Evolutionary conservation across 192 early-diverging fungal genomes (phyloP).

Genomic region (Coemansia aciculifera): DNA sequence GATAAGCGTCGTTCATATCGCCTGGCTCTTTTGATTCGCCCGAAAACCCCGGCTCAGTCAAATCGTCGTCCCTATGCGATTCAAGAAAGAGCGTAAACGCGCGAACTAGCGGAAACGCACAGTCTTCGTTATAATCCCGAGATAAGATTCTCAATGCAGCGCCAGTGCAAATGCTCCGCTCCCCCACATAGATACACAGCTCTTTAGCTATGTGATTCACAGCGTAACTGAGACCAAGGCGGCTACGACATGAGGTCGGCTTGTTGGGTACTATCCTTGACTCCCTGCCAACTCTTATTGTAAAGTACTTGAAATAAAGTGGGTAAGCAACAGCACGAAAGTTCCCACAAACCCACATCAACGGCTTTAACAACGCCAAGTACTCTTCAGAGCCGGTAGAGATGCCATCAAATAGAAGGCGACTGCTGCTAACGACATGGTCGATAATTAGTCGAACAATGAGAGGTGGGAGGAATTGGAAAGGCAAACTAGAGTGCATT

Average conservation of each 20-base stretch:
- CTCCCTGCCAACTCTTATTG: not conserved
- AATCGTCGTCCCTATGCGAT: not conserved
- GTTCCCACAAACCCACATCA: not conserved
- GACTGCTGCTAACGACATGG: not conserved
- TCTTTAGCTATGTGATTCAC: not conserved
- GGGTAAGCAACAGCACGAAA: not conserved
- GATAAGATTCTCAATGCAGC: not conserved
- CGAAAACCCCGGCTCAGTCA: not conserved
- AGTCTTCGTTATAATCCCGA: not conserved
- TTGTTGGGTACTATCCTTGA: no score
- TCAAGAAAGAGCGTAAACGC: not conserved
- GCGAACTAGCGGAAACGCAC: not conserved
- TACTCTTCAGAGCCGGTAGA: not conserved
- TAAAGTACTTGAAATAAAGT: not conserved
- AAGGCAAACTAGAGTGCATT: not conserved
- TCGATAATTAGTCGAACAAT: not conserved
- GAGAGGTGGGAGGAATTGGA: not conserved
- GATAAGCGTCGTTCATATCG: not conserved
- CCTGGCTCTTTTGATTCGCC: no score
- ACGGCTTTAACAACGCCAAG: not conserved
- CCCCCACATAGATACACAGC: not conserved
- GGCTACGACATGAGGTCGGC: no score
- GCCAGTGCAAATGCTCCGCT: not conserved
- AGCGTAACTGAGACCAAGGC: not conserved
- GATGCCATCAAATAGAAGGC: not conserved